Evolutionary conservation across 169 alveolate genomes (phyloP).

Genomic region (Cystoisospora suis): DNA sequence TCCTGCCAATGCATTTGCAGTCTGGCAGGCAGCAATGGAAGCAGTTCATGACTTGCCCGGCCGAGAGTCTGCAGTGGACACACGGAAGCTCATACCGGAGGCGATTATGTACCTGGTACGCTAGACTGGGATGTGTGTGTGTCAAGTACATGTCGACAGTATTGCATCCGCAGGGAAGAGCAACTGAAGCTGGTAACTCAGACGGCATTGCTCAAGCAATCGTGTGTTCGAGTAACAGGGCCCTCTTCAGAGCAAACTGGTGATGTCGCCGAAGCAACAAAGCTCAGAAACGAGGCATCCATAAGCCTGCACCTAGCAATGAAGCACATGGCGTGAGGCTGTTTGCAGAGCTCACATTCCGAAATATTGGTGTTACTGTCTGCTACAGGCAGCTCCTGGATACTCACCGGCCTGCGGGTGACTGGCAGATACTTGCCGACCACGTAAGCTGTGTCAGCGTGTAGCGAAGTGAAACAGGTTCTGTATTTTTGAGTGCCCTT

Average conservation of each 20-base stretch:
- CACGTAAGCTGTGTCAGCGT: too few relatives aligned
- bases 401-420: constrained; percentile 8
- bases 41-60: constrained; percentile 45
- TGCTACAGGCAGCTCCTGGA: constrained; percentile 5
- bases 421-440: neutral
- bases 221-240: too few relatives aligned
- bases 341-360: too few relatives aligned
- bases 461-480: too few relatives aligned
- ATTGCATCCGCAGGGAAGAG: neutral
- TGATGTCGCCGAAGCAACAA: constrained; percentile 43
- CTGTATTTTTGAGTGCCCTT: too few relatives aligned
- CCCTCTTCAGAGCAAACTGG: constrained; percentile 56
- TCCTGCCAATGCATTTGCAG: constrained; percentile 55
- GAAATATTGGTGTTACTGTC: too few relatives aligned
- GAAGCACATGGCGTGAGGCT: constrained; percentile 56
- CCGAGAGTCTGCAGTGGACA: neutral
- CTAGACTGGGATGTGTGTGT: neutral
- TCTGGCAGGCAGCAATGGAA: constrained; percentile 65
- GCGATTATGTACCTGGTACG: constrained; percentile 3
- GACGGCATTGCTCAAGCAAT: too few relatives aligned
- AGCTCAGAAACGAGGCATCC: constrained; percentile 59
- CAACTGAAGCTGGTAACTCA: constrained; percentile 2
- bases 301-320: constrained; percentile 55
- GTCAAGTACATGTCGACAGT: neutral
- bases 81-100: neutral